Conservation (phyloP, 2,329 filamentous ascomycete species). For the Botrytis paeoniae region DNA sequence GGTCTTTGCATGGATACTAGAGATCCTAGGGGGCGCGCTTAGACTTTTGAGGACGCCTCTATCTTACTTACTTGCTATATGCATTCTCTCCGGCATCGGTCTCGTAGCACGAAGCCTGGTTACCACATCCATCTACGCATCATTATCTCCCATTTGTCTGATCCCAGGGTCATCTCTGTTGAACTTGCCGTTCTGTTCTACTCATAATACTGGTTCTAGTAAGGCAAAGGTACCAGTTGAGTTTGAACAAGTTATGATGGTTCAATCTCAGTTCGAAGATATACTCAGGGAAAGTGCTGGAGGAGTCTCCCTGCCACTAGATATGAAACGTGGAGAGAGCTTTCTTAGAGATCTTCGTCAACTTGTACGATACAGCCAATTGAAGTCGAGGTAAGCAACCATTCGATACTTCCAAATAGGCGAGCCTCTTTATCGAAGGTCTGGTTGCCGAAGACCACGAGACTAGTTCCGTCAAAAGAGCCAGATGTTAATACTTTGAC, state of each 20-base stretch:
- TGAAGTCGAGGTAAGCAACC: slow-evolving; percentile 50
- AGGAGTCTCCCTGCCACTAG: slow-evolving; percentile 65
- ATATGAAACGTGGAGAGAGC: slow-evolving; percentile 75
- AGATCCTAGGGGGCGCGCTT: slow-evolving; percentile 57
- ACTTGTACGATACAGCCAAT: slow-evolving; percentile 66
- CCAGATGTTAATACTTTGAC: slow-evolving; percentile 6
- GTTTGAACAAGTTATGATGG: slow-evolving; percentile 71
- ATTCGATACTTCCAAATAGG: not conserved
- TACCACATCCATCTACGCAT: slow-evolving; percentile 56
- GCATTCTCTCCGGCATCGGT: slow-evolving; percentile 56
- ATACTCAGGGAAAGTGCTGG: slow-evolving; percentile 66
- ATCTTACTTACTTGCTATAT: slow-evolving; percentile 58
- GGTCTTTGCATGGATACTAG: slow-evolving; percentile 48
- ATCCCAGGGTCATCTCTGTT: slow-evolving; percentile 63
- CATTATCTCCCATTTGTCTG: slow-evolving; percentile 66
- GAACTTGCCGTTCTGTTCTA: slow-evolving; percentile 61
- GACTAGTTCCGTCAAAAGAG: not conserved
- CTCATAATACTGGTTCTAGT: slow-evolving; percentile 27
- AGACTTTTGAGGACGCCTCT: slow-evolving; percentile 62
- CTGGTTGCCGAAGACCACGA: not conserved
- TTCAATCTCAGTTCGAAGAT: slow-evolving; percentile 74
- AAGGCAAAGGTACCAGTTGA: slow-evolving; percentile 43
- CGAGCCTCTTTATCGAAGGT: not conserved
- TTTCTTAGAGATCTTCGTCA: slow-evolving; percentile 72
- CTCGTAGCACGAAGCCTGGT: slow-evolving; percentile 61